Evolutionary conservation across 2,329 filamentous ascomycete genomes (phyloP).

Genomic region (Colletotrichum sp.): DNA sequence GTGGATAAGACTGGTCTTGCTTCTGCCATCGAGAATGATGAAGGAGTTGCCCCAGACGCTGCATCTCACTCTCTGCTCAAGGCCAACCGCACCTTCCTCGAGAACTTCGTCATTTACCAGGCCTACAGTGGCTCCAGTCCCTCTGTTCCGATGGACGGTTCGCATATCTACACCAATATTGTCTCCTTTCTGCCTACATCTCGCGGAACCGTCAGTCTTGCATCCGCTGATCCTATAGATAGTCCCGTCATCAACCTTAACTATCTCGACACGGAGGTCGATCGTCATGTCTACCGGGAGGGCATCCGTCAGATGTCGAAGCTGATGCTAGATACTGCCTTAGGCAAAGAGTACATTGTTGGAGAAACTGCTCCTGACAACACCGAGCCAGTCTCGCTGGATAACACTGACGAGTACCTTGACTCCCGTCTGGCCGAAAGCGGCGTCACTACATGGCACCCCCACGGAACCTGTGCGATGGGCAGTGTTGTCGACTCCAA

Average conservation of each 20-base stretch:
- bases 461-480: constrained; percentile 32
- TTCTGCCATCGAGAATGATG: constrained; percentile 36
- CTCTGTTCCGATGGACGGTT: constrained; percentile 1
- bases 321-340: constrained; percentile 21
- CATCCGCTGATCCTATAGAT: constrained; percentile 21
- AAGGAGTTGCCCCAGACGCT: constrained; percentile 32
- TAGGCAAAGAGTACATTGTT: constrained; percentile 8
- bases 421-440: background rate
- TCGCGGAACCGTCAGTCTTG: constrained; percentile 30
- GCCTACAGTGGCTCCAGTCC: constrained; percentile 1
- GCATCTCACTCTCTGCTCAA: constrained; percentile 37
- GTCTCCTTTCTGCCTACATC: constrained; percentile 30
- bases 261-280: constrained; percentile 32
- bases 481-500: constrained; percentile 35
- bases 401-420: background rate
- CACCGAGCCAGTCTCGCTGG: background rate
- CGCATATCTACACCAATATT: constrained; percentile 21
- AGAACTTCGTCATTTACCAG: constrained; percentile 28
- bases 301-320: constrained; percentile 27
- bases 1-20: constrained; percentile 31
- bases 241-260: constrained; percentile 33
- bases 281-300: constrained; percentile 32
- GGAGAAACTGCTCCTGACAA: background rate
- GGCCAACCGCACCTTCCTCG: constrained; percentile 28
- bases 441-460: constrained; percentile 24